phyloP scores from a whole-genome alignment of 345 rosid genomes.

The Hibiscus trionum region DNA sequence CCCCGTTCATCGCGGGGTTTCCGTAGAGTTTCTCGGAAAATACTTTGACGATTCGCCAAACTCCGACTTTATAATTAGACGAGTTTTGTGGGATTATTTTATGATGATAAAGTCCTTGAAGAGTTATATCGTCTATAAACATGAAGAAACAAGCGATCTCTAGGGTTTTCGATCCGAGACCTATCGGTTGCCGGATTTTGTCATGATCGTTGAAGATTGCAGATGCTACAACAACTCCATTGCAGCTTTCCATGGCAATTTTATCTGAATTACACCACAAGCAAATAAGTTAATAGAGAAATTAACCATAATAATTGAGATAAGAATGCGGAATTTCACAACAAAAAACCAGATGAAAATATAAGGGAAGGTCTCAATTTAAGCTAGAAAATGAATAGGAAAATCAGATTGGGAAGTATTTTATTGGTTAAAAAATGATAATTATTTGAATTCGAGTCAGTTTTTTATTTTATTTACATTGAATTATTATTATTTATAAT shows the following conservation, averaged over 20 bases:
- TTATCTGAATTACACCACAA: slow-evolving; percentile 35
- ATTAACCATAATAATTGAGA: background rate
- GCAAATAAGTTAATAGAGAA: background rate
- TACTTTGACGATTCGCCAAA: slow-evolving; percentile 60
- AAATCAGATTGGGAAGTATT: too few relatives aligned
- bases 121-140: slow-evolving; percentile 68
- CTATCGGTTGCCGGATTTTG: slow-evolving; percentile 75
- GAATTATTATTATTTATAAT: too few relatives aligned
- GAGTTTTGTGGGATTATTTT: slow-evolving; percentile 30
- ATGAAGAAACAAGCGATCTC: slow-evolving; percentile 67
- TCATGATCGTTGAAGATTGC: slow-evolving; percentile 90
- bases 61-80: slow-evolving; percentile 32
- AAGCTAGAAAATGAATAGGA: too few relatives aligned
- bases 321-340: background rate
- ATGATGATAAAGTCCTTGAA: slow-evolving; percentile 39
- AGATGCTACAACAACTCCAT: slow-evolving; percentile 69
- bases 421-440: too few relatives aligned
- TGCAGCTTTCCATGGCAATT: slow-evolving; percentile 70
- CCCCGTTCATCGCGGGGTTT: slow-evolving; percentile 88
- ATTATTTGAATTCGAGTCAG: too few relatives aligned
- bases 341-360: too few relatives aligned
- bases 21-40: slow-evolving; percentile 29
- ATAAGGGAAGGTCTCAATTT: too few relatives aligned
- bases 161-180: slow-evolving; percentile 64
- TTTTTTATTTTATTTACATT: too few relatives aligned